phyloP scores from a whole-genome alignment of 2,329 filamentous ascomycete species.

The Salinomyces thailandicus region DNA sequence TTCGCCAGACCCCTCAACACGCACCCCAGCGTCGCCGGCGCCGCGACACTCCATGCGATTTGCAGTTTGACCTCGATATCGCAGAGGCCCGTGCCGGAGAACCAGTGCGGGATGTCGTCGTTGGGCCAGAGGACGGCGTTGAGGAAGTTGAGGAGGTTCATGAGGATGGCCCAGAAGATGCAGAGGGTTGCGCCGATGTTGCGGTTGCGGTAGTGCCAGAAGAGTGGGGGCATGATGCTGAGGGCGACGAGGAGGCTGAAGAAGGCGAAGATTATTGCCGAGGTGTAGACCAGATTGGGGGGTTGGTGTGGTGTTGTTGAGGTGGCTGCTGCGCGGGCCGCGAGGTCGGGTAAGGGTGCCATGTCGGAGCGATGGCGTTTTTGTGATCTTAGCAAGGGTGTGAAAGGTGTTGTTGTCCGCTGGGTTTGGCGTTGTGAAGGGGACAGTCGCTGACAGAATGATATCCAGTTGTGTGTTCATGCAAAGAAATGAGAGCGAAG shows the following conservation, averaged over 20 bases:
- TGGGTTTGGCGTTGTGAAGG: too few relatives aligned
- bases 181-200: conserved; percentile 51
- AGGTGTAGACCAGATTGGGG: conserved; percentile 16
- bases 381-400: background rate
- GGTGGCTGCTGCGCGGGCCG: background rate
- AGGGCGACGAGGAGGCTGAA: conserved; percentile 42
- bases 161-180: conserved; percentile 45
- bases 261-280: conserved; percentile 36
- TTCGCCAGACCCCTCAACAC: conserved; percentile 50
- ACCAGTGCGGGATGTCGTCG: conserved; percentile 46
- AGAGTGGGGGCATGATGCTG: conserved; percentile 46
- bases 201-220: conserved; percentile 49
- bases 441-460: too few relatives aligned
- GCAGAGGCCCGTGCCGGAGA: conserved; percentile 50
- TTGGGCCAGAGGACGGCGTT: conserved; percentile 57
- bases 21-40: conserved; percentile 44
- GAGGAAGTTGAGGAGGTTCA: conserved; percentile 48
- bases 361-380: conserved; percentile 1
- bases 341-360: conserved; percentile 3
- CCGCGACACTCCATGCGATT: conserved; percentile 42
- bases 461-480: conserved; percentile 3
- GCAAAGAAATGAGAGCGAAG: conserved; percentile 7
- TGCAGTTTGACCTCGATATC: conserved; percentile 53
- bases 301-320: background rate
- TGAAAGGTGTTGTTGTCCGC: background rate